A percentile compares a stretch with the other conserved stretches of the same genome.
These are phyloP conservation scores for Tillandsia fasciculata DNA, from an alignment of 176 grass and related monocot species.

Conservation along the genomic window DNA sequence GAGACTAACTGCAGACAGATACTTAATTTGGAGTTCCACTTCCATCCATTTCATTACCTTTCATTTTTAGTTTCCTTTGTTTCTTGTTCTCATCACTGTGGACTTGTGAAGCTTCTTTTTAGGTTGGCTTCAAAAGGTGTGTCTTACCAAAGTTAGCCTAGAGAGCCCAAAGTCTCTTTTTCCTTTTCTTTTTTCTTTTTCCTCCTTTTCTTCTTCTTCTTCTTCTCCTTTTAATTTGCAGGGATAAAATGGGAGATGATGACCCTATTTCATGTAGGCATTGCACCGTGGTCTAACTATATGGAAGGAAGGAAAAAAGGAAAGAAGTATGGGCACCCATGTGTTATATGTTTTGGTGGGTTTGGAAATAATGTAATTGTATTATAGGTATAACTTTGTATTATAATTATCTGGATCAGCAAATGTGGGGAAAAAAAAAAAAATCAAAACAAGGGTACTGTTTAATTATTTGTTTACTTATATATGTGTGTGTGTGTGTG, in stretches of 20 bases:
- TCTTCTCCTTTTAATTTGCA: neutral
- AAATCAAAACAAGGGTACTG: too few species aligned
- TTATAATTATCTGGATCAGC: too few species aligned
- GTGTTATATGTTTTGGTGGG: neutral
- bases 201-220: neutral
- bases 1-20: conserved; percentile 8
- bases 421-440: too few species aligned
- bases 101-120: conserved; percentile 12
- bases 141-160: neutral
- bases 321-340: conserved; percentile 1
- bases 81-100: conserved; percentile 1
- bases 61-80: neutral
- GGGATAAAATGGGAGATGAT: neutral
- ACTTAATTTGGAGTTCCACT: conserved; percentile 6
- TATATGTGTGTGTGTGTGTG: too few species aligned
- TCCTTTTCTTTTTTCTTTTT: neutral
- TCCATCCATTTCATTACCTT: neutral
- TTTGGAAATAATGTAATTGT: neutral
- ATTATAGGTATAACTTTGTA: too few species aligned
- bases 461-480: neutral
- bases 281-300: neutral
- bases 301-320: neutral
- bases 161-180: neutral
- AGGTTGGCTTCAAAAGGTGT: conserved; percentile 11
- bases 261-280: neutral